Evolutionary conservation across 1,284 basidiomycete genomes (phyloP).

Genomic region (Abortiporus biennis): DNA sequence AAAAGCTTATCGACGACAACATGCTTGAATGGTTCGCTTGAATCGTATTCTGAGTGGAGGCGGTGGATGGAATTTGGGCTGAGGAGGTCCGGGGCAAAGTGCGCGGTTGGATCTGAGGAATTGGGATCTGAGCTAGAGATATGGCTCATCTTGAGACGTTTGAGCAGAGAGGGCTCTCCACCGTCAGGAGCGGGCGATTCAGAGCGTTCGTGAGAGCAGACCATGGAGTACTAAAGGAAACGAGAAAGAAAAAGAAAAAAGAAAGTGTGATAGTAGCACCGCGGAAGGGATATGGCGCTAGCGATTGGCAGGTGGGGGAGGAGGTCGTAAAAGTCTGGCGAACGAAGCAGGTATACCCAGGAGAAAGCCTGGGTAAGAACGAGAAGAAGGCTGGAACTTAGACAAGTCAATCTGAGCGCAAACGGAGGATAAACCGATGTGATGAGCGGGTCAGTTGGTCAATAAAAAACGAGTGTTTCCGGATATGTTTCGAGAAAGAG

Average conservation of each 20-base stretch:
- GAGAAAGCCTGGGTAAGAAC: too few relatives aligned
- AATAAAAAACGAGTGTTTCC: too few relatives aligned
- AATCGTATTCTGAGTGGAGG: slow-evolving; percentile 50
- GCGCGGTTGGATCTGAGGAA: slow-evolving; percentile 26
- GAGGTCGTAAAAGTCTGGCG: too few relatives aligned
- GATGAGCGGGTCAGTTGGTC: too few relatives aligned
- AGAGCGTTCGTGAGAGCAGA: slow-evolving; percentile 24
- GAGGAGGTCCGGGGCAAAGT: slow-evolving; percentile 54
- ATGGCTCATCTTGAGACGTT: slow-evolving; percentile 28
- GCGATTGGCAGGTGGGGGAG: too few relatives aligned
- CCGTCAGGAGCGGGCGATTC: slow-evolving; percentile 20
- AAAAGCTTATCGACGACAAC: slow-evolving; percentile 81
- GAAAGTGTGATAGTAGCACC: not conserved
- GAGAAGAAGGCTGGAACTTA: too few relatives aligned
- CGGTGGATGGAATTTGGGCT: slow-evolving; percentile 47
- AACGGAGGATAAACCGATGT: too few relatives aligned
- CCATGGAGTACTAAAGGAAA: slow-evolving; percentile 5
- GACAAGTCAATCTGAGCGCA: too few relatives aligned
- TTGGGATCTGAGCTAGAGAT: slow-evolving; percentile 13
- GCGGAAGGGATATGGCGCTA: too few relatives aligned
- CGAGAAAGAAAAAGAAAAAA: not conserved
- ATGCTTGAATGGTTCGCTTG: slow-evolving; percentile 78
- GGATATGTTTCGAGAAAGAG: too few relatives aligned
- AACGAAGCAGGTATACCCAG: too few relatives aligned
- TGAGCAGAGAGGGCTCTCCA: slow-evolving; percentile 19